Evolutionary conservation across 805 yeast genomes (phyloP), one percentile per base, ranked within the genome.

Genomic region (Cyberlindnera xylosilytica): DNA sequence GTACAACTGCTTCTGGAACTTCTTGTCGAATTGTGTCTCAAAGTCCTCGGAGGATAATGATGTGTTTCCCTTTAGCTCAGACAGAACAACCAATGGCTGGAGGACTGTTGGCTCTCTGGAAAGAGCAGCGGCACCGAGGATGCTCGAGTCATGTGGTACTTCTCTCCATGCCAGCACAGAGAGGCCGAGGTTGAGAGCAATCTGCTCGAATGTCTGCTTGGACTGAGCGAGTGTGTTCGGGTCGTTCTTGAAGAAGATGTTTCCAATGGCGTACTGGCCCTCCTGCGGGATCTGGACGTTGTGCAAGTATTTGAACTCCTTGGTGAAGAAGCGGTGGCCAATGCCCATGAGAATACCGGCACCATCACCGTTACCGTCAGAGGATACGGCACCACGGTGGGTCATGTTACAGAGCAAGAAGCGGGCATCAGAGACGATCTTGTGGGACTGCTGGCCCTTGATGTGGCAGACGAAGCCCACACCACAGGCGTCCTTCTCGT

Each of bases 321-420:
- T 79, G 46, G 67, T 66, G 74, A 91, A 79, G 64, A 93, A 87
- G 51, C 78, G 81, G 68, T 90, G 97, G 27, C 97, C 97, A 49
- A 91, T 80, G 23, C 96, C 84, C 38, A 93, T 79, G 78, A 91
- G 79, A 48, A 91, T 88, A 65, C 99, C 99, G 20, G 99, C 99
- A 67, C 99, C 99, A 63, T 91, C 99, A 66, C 99, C 99, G 63
- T 91, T 97, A 18, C 97, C 95, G 60, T 90, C 96, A 1, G 88
- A 74, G 46, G 96, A 95, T 47, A 90, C 97, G 31, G 98, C 98
- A 62, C 99, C 99, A 70, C 99, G 81, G 66, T 91, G 99, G 48
- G 97, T 87, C 99, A 91, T 93, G 69, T 93, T 91, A 71, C 98
- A 90, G 42, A 91, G 79, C 57, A 91, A 70, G 61, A 78, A 79